These are phyloP conservation scores for Colletotrichum caudatum DNA, from an alignment of 2,329 filamentous ascomycete genomes.

Conservation along the genomic window DNA sequence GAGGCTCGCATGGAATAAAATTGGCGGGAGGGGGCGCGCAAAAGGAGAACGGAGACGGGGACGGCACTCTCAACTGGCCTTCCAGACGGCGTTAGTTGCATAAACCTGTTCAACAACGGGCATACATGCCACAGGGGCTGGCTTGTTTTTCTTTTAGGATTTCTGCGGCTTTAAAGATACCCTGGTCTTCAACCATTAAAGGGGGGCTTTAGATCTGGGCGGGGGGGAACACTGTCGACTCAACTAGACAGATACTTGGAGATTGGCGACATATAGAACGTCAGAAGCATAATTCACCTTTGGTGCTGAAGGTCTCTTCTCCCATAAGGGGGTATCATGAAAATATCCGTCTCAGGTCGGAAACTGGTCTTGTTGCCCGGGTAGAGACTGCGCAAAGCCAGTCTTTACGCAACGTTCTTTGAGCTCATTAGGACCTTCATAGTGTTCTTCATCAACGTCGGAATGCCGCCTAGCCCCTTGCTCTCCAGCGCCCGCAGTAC, in stretches of 20 bases:
- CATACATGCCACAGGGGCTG: background rate
- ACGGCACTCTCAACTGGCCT: conserved; percentile 40
- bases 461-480: conserved; percentile 74
- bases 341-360: background rate
- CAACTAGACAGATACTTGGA: conserved; percentile 43
- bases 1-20: background rate
- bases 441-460: conserved; percentile 81
- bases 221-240: conserved; percentile 42
- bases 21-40: background rate
- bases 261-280: background rate
- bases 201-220: conserved; percentile 38
- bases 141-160: conserved; percentile 37
- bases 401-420: background rate
- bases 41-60: background rate
- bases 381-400: background rate
- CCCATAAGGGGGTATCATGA: conserved; percentile 19
- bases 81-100: conserved; percentile 37
- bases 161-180: conserved; percentile 49
- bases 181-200: conserved; percentile 50
- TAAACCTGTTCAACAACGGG: conserved; percentile 39
- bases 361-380: background rate
- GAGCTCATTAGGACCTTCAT: conserved; percentile 78
- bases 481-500: conserved; percentile 76
- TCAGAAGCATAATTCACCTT: background rate
- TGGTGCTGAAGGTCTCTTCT: background rate